Base-by-base conservation (phyloP, 306 rosid genomes). In the Cucumis cinereus region DNA sequence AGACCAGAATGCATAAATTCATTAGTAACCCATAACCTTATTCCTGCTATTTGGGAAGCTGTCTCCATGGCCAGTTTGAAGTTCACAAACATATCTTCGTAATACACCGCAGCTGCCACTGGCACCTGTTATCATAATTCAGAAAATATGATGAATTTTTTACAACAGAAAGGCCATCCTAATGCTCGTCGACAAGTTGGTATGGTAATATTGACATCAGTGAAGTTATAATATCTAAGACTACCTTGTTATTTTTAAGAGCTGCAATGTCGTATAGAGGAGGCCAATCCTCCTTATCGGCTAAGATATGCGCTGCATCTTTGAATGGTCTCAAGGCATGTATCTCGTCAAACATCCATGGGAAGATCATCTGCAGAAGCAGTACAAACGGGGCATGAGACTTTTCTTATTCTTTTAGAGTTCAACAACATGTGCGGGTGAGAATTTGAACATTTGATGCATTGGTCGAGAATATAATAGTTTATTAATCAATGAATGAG, bases 301-400 rank as follows among this genome's bases (percentile, higher is more conserved):
- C 91, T 80, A 94, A 80, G 70, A 86, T 77, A 85, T 86, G 80
- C 83, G 96, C 95, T 53, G 77, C 92, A 17, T 88, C 93, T 88
- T 89, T 94, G 84, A 94, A 87, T 50, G 77, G 82, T 80, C 77
- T 92, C 85, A 92, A 81, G 82, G 89, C 89, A 78, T 92, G 92
- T 82, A 94, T 81, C 88, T 94, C 99, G 77, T 92, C 99, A 77
- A 94, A 92, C 95, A 94, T 92, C 99, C 99, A 94, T 20, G 93
- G 96, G 81, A 92, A 94, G 71, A 92, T 84, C 96, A 92, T 92
- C 96, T 94, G 86, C 56, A 77, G 62, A 52, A 79, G 85, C 60
- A 75, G 8, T 16, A 28, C 24, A 71, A 71, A 45, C 47, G 5
- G 41, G 28, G 24, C 19, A 76, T 60, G 2, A 68, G 52, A 22